These are phyloP conservation scores for Cytospora chrysosperma DNA, from an alignment of 2,329 filamentous ascomycete genomes.

Conservation along the genomic window DNA sequence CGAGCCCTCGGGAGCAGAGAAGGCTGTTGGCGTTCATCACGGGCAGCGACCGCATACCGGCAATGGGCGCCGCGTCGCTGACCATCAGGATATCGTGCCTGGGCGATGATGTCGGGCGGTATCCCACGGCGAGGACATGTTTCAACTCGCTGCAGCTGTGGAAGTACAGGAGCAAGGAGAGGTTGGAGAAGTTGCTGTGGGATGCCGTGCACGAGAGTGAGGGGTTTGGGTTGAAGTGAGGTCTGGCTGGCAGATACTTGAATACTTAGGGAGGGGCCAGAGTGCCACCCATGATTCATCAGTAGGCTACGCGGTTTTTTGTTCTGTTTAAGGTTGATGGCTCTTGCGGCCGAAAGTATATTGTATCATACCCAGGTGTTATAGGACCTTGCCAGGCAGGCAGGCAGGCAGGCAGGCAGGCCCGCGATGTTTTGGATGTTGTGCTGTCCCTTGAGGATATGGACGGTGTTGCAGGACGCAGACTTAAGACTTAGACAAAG, in stretches of 20 bases:
- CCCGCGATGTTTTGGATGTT: neutral
- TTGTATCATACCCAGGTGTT: neutral
- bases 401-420: neutral
- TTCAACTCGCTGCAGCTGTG: conserved; percentile 84
- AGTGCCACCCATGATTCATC: neutral
- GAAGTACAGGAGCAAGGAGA: conserved; percentile 65
- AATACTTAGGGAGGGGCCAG: neutral
- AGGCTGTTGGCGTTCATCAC: conserved; percentile 84
- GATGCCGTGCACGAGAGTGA: conserved; percentile 85
- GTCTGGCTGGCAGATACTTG: neutral
- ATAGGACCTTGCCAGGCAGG: neutral
- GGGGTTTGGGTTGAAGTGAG: conserved; percentile 83
- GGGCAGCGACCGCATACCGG: conserved; percentile 85
- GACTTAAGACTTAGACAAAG: neutral
- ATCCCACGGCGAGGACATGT: conserved; percentile 84
- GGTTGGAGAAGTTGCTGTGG: conserved; percentile 74
- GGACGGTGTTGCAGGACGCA: neutral
- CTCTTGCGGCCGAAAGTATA: neutral
- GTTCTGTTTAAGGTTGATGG: neutral
- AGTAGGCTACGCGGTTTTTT: neutral
- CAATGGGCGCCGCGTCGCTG: conserved; percentile 78
- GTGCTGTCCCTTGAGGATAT: neutral
- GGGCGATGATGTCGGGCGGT: conserved; percentile 71
- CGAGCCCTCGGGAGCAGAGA: conserved; percentile 67
- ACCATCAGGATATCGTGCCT: conserved; percentile 74